Conservation (phyloP, 768 basidiomycete species). For the Leucosporidium yakuticum region DNA sequence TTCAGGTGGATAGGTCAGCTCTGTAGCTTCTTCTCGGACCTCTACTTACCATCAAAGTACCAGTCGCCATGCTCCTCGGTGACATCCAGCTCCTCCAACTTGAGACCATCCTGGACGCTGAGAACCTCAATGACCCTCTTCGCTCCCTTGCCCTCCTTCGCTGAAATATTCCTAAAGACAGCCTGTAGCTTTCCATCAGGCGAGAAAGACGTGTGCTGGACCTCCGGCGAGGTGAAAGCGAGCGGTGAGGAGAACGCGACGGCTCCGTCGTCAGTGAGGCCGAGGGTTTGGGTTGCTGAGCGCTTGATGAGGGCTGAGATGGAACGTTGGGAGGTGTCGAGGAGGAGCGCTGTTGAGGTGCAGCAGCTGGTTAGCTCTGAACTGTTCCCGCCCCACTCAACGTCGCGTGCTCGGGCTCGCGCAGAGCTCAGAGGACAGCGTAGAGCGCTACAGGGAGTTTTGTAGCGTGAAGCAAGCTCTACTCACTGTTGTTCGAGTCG, state of each 20-base stretch:
- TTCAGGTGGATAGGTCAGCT: background rate
- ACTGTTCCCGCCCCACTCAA: no score
- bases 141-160: slow-evolving; percentile 19
- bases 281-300: background rate
- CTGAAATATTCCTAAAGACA: slow-evolving; percentile 47
- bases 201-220: slow-evolving; percentile 46
- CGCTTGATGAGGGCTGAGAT: slow-evolving; percentile 17
- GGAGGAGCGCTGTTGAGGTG: slow-evolving; percentile 6
- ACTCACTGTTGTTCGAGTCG: background rate
- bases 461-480: no score
- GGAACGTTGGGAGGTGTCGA: slow-evolving; percentile 20
- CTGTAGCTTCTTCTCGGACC: background rate
- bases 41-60: slow-evolving; percentile 55
- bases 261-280: background rate
- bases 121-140: slow-evolving; percentile 60
- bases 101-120: slow-evolving; percentile 43
- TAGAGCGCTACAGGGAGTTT: no score
- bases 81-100: slow-evolving; percentile 54
- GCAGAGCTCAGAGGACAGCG: no score
- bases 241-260: background rate
- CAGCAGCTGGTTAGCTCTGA: background rate
- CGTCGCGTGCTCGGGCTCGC: no score
- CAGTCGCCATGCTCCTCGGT: slow-evolving; percentile 57
- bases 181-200: slow-evolving; percentile 49
- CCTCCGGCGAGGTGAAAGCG: slow-evolving; percentile 2